Conservation (phyloP, 192 early-diverging fungal genomes). For the Linnemannia exigua region DNA sequence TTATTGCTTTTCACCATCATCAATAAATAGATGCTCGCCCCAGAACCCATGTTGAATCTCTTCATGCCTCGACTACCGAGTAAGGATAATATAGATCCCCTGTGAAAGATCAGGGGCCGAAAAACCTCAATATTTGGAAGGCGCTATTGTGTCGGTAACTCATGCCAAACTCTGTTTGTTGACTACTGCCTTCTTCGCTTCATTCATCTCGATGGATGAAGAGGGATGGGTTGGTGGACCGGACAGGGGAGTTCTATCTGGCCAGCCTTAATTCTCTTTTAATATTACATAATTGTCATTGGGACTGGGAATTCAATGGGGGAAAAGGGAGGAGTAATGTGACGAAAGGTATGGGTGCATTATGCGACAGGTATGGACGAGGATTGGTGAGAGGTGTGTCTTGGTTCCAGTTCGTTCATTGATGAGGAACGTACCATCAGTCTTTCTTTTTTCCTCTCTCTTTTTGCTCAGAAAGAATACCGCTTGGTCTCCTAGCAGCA, state of each 20-base stretch:
- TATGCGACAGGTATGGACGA: too few relatives aligned
- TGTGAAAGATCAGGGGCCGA: conserved; percentile 44
- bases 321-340: background rate
- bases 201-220: background rate
- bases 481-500: too few relatives aligned
- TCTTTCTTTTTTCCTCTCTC: too few relatives aligned
- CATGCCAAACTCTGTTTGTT: conserved; percentile 7
- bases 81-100: conserved; percentile 55
- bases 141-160: conserved; percentile 38
- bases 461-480: too few relatives aligned
- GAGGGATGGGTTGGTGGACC: conserved; percentile 23
- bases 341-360: background rate
- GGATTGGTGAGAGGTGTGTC: too few relatives aligned
- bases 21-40: background rate
- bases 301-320: background rate
- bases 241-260: conserved; percentile 28
- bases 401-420: too few relatives aligned
- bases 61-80: conserved; percentile 54
- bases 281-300: background rate
- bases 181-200: conserved; percentile 17
- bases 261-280: conserved; percentile 30
- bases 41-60: background rate
- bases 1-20: background rate
- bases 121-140: conserved; percentile 47
- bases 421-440: too few relatives aligned